Evolutionary conservation across 345 rosid genomes (phyloP), one percentile per base, ranked within the genome.

Genomic region (Orychophragmus violaceus): DNA sequence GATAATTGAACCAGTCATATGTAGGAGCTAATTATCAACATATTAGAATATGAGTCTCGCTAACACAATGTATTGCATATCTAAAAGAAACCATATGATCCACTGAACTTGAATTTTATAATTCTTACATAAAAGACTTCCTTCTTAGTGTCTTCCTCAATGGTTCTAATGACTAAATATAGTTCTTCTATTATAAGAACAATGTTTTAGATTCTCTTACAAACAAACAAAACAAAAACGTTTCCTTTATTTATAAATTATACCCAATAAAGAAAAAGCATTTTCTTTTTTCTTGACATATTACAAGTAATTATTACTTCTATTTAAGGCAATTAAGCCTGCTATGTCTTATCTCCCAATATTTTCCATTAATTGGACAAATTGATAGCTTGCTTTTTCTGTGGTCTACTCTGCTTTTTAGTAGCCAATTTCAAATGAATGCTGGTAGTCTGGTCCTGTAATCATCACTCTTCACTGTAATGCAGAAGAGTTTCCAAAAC

Each of bases 401-500:
- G 44, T 76, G 67, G 72, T 60, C 74, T 69, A 50, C 69, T 65
- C 62, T 32, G 62, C 41, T 59, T 74, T 70, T 54, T 10, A 27
- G 27, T 71, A 62, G 44, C 33, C 60, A 23, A 52, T 61, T 64
- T 61, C 14, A 49, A 60, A 48, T 50, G 24, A 58, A 14, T 55
- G 57, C 67, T 19, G 58, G 23, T 71, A 70, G 81, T 72, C 89
- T 82, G 87, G 78, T 76, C 78, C 76, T 75, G 70, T 77, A 86
- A 86, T 84, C 87, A 86, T 89, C 81, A 86, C 85, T 32, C 68
- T 50, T 73, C 72, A 56, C 52, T 64, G 66, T 48, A 30, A 36
- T 37, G 45, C 76, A 57, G 65, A 53, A 70, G 52, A 5, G 49
- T 69, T 36, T 48, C 42, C 13, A 42, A 53, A 42, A 21, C 17